Percentiles rank a stretch among this genome's conserved stretches.
Conservation (phyloP, 352 stramenopile genomes). For the Phytophthora sp. region DNA sequence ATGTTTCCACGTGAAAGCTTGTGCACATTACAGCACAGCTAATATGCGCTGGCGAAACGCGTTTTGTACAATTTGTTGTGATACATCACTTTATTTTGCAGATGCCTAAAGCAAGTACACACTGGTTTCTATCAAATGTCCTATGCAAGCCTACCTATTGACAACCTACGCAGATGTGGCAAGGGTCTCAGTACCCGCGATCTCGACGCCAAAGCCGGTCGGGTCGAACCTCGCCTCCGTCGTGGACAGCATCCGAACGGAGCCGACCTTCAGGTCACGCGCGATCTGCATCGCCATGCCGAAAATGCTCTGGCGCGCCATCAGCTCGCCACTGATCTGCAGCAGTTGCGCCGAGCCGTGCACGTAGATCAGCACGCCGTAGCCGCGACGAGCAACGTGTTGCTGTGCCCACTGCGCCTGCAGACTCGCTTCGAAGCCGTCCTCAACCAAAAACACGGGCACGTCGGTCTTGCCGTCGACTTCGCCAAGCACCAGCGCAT, state of each 20-base stretch:
- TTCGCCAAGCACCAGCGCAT: slow-evolving; percentile 58
- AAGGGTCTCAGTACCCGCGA: slow-evolving; percentile 39
- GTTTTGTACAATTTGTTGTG: slow-evolving; percentile 11
- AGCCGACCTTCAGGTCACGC: slow-evolving; percentile 57
- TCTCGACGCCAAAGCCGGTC: slow-evolving; percentile 65
- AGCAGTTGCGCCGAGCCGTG: slow-evolving; percentile 63
- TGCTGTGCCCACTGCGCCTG: slow-evolving; percentile 78
- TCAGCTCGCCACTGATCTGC: slow-evolving; percentile 82
- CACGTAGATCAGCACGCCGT: slow-evolving; percentile 69
- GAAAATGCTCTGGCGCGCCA: slow-evolving; percentile 87
- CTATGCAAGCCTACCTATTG: slow-evolving; percentile 15
- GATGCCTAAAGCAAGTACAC: slow-evolving; percentile 3
- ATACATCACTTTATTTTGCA: slow-evolving; percentile 3
- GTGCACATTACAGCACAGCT: neutral
- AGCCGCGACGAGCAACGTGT: slow-evolving; percentile 45
- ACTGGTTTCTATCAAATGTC: slow-evolving; percentile 20
- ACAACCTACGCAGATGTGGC: slow-evolving; percentile 30
- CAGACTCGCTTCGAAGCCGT: slow-evolving; percentile 47
- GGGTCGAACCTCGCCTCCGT: slow-evolving; percentile 59
- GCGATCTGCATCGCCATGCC: slow-evolving; percentile 82
- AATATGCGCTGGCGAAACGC: neutral
- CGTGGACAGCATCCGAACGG: slow-evolving; percentile 57
- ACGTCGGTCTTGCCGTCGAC: slow-evolving; percentile 45
- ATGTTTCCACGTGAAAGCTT: neutral
- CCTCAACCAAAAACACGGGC: slow-evolving; percentile 75